Conservation (phyloP, 2,329 filamentous ascomycete species). For the Sphaerulina vaccinii region DNA sequence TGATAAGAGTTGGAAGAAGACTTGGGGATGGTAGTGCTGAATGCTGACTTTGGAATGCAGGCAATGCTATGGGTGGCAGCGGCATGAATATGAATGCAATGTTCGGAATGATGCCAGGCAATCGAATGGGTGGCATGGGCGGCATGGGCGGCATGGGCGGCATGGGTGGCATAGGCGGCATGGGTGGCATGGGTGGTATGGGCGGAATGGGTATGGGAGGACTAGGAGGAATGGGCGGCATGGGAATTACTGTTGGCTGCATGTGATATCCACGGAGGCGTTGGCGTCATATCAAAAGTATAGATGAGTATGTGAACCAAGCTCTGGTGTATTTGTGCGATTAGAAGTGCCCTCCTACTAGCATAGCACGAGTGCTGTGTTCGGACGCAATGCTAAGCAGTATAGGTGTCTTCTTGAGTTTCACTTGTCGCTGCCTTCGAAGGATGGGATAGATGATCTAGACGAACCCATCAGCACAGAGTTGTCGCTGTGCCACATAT, state of each 20-base stretch:
- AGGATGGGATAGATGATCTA: too few relatives aligned
- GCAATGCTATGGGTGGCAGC: not conserved
- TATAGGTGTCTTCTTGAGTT: too few relatives aligned
- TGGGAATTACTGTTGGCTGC: not conserved
- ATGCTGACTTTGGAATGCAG: not conserved
- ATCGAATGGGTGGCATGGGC: conserved; percentile 46
- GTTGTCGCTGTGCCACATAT: too few relatives aligned
- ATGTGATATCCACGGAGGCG: not conserved
- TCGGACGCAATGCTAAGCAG: too few relatives aligned
- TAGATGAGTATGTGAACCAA: too few relatives aligned
- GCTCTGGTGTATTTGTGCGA: too few relatives aligned
- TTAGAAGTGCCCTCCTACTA: too few relatives aligned
- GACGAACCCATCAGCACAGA: too few relatives aligned
- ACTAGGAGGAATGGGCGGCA: not conserved
- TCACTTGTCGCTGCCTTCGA: too few relatives aligned
- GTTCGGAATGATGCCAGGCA: not conserved
- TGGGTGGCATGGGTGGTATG: not conserved
- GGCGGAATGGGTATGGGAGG: not conserved
- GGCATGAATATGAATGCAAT: not conserved
- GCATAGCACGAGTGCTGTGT: too few relatives aligned
- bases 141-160: conserved; percentile 42
- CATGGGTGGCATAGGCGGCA: not conserved
- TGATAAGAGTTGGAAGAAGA: too few relatives aligned
- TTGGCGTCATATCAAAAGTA: not conserved
- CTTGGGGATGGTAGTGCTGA: too few relatives aligned